These are phyloP conservation scores for Limtongia smithiae DNA, from an alignment of 805 yeast genomes.

Conservation along the genomic window DNA sequence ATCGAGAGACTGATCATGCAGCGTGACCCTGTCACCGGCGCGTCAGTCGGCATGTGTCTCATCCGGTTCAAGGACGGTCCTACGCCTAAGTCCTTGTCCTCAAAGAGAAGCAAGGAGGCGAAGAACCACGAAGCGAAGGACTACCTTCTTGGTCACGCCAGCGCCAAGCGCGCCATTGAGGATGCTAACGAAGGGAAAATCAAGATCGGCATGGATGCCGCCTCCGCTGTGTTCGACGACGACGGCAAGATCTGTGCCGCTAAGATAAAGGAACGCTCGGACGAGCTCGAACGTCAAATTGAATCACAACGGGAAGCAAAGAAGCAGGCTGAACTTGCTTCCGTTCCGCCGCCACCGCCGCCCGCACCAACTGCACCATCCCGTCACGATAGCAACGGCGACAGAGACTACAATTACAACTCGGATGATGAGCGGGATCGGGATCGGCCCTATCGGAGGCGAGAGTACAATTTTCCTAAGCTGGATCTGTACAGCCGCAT, in stretches of 20 bases:
- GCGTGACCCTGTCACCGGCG: slow-evolving; percentile 71
- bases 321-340: neutral
- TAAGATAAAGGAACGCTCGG: slow-evolving; percentile 14
- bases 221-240: slow-evolving; percentile 37
- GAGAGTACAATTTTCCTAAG: neutral
- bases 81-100: neutral
- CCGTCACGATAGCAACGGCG: neutral
- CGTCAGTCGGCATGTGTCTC: slow-evolving; percentile 69
- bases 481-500: slow-evolving; percentile 13
- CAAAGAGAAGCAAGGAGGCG: neutral
- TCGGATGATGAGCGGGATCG: slow-evolving; percentile 1
- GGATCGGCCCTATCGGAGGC: neutral
- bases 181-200: slow-evolving; percentile 42
- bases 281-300: slow-evolving; percentile 1
- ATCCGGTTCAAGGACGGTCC: slow-evolving; percentile 57
- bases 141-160: slow-evolving; percentile 39
- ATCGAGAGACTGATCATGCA: slow-evolving; percentile 56
- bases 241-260: slow-evolving; percentile 35
- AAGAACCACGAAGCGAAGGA: slow-evolving; percentile 14
- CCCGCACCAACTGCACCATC: slow-evolving; percentile 6
- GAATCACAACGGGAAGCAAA: neutral
- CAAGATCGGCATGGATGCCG: slow-evolving; percentile 50
- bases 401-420: slow-evolving; percentile 3
- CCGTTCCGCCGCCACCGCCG: slow-evolving; percentile 16
- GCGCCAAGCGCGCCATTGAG: slow-evolving; percentile 47